Conservation (phyloP, 2,329 filamentous ascomycete genomes). For the Tolypocladium album region DNA sequence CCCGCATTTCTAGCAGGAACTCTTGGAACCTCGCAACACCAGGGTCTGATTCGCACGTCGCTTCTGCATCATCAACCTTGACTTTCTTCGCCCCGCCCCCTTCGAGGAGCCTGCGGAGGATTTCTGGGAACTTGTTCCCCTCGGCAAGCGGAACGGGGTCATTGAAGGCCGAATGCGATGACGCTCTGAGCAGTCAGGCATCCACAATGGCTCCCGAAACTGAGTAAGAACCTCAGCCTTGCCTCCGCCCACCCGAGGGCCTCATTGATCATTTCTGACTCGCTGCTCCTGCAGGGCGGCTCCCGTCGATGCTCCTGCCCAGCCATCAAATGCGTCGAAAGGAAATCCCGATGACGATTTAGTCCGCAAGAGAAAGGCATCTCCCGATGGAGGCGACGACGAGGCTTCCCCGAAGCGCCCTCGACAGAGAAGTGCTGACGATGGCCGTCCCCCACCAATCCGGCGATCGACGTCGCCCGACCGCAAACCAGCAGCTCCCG, state of each 20-base stretch:
- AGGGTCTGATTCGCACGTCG: background rate
- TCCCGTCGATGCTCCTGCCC: background rate
- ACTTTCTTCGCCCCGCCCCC: too few relatives aligned
- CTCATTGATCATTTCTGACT: background rate
- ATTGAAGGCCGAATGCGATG: background rate
- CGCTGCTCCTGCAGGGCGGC: background rate
- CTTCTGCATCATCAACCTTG: background rate
- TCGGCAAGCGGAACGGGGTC: background rate
- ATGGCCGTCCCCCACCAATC: background rate
- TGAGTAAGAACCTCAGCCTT: constrained; percentile 1
- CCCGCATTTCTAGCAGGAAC: background rate
- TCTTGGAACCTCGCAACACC: background rate
- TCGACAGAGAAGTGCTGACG: background rate
- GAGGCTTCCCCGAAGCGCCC: constrained; percentile 14
- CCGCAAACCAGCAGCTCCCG: background rate
- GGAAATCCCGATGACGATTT: constrained; percentile 3
- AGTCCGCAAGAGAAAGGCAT: constrained; percentile 18
- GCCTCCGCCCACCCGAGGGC: background rate
- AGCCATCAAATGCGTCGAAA: background rate
- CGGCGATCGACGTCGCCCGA: background rate
- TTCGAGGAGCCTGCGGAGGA: background rate
- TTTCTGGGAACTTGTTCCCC: background rate
- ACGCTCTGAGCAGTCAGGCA: background rate
- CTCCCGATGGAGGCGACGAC: constrained; percentile 7
- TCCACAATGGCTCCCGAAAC: constrained; percentile 3